These are phyloP conservation scores for Cladophialophora psammophila DNA, from an alignment of 2,329 filamentous ascomycete genomes.

Conservation along the genomic window DNA sequence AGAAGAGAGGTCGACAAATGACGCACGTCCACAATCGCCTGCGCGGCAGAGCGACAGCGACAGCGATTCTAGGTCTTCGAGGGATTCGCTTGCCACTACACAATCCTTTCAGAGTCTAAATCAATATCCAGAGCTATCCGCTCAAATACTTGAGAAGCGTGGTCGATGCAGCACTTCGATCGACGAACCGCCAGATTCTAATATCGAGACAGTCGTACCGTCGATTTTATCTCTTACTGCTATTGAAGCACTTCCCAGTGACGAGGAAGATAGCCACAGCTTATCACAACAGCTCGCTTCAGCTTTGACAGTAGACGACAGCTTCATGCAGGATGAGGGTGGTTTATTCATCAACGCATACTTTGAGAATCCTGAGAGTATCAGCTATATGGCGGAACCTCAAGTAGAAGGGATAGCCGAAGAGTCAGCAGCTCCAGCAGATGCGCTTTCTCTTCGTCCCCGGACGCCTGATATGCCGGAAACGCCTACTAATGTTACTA, in stretches of 20 bases:
- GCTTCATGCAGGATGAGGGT: conserved; percentile 4
- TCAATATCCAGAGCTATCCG: not conserved
- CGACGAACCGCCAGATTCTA: not conserved
- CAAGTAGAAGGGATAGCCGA: not conserved
- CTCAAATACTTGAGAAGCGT: not conserved
- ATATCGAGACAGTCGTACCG: not conserved
- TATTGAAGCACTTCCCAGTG: not conserved
- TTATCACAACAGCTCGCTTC: not conserved
- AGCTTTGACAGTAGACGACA: not conserved
- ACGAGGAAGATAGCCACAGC: no score
- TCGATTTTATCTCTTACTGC: not conserved
- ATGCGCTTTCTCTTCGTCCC: not conserved
- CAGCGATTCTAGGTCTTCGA: not conserved
- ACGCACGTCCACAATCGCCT: not conserved
- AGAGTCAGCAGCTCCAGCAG: no score
- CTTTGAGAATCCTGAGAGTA: not conserved
- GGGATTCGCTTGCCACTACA: not conserved
- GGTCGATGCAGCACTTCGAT: not conserved
- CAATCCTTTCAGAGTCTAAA: not conserved
- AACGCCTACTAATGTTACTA: not conserved
- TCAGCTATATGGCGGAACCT: not conserved
- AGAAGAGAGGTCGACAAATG: not conserved
- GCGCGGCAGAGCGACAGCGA: not conserved
- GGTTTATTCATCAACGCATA: not conserved
- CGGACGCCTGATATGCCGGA: no score